These are phyloP conservation scores for Eucalyptus erythrocorys DNA, from an alignment of 345 rosid species.

Conservation along the genomic window DNA sequence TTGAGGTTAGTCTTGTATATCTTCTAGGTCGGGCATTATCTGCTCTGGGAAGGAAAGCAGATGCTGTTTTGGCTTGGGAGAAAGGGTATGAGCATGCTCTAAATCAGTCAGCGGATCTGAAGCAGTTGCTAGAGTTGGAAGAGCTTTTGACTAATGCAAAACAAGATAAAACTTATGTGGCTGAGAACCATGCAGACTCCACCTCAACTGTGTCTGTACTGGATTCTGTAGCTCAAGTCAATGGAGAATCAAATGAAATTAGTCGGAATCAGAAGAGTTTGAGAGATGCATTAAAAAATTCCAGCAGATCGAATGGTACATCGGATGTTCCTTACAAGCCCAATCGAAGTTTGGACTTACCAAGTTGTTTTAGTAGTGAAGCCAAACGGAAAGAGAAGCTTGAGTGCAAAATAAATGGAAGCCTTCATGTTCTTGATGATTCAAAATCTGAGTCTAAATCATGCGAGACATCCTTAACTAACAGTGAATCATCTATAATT, in stretches of 20 bases:
- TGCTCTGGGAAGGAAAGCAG: conserved; percentile 73
- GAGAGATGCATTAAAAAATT: conserved; percentile 2
- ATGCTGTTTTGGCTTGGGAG: conserved; percentile 69
- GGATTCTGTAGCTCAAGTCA: conserved; percentile 21
- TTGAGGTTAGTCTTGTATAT: conserved; percentile 6
- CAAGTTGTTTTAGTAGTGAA: conserved; percentile 19
- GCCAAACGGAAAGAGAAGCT: conserved; percentile 18
- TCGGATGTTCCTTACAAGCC: conserved; percentile 14
- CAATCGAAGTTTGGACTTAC: conserved; percentile 10
- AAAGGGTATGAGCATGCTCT: conserved; percentile 59
- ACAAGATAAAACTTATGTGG: conserved; percentile 21
- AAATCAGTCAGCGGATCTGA: conserved; percentile 68
- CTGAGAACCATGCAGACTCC: conserved; percentile 12
- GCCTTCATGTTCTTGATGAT: conserved; percentile 8
- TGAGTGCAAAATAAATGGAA: conserved; percentile 24
- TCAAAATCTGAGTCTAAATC: conserved; percentile 22
- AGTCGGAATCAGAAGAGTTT: conserved; percentile 1
- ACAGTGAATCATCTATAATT: conserved; percentile 21
- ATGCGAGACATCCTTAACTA: conserved; percentile 4
- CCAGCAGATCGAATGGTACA: conserved; percentile 14
- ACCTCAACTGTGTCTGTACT: conserved; percentile 10
- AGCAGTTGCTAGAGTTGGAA: conserved; percentile 82
- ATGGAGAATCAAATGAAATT: conserved; percentile 20
- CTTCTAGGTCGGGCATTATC: conserved; percentile 63
- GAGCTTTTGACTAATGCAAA: conserved; percentile 49